Conservation (phyloP, 108 stramenopile species). For the Pseudonitzschia multiseries region DNA sequence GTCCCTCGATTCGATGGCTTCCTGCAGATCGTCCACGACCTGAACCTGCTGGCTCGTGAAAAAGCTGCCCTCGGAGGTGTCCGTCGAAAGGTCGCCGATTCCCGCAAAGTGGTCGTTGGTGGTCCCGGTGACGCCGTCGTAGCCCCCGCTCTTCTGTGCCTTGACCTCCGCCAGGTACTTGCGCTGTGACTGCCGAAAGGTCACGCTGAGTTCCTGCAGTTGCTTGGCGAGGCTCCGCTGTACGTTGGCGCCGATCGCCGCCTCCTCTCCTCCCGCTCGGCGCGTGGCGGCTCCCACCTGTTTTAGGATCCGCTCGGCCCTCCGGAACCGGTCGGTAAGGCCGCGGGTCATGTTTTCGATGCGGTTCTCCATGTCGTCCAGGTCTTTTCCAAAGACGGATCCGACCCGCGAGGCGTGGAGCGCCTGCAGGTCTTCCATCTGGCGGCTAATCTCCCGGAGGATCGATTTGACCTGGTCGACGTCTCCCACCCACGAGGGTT, state of each 20-base stretch:
- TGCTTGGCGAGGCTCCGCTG: slow-evolving; percentile 92
- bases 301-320: slow-evolving; percentile 81
- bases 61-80: slow-evolving; percentile 53
- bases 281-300: slow-evolving; percentile 79
- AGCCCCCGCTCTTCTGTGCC: slow-evolving; percentile 78
- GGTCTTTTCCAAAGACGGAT: slow-evolving; percentile 84
- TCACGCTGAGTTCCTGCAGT: slow-evolving; percentile 86
- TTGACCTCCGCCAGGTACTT: slow-evolving; percentile 92
- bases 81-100: slow-evolving; percentile 60
- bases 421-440: slow-evolving; percentile 79
- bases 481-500: slow-evolving; percentile 80
- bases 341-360: slow-evolving; percentile 87
- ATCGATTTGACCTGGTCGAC: slow-evolving; percentile 80
- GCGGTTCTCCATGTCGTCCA: slow-evolving; percentile 83
- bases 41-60: slow-evolving; percentile 76
- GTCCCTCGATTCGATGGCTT: slow-evolving; percentile 82
- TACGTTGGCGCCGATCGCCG: slow-evolving; percentile 84
- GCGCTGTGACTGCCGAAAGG: slow-evolving; percentile 93
- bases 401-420: slow-evolving; percentile 94
- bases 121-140: slow-evolving; percentile 20
- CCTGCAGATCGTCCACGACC: slow-evolving; percentile 83
- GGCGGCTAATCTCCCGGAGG: slow-evolving; percentile 72
- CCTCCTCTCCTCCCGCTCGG: slow-evolving; percentile 82
- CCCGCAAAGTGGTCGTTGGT: slow-evolving; percentile 70
- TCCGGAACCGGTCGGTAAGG: slow-evolving; percentile 86